These are phyloP conservation scores for Ceratocystis cacaofunesta DNA, from an alignment of 2,329 filamentous ascomycete species.

Conservation along the genomic window DNA sequence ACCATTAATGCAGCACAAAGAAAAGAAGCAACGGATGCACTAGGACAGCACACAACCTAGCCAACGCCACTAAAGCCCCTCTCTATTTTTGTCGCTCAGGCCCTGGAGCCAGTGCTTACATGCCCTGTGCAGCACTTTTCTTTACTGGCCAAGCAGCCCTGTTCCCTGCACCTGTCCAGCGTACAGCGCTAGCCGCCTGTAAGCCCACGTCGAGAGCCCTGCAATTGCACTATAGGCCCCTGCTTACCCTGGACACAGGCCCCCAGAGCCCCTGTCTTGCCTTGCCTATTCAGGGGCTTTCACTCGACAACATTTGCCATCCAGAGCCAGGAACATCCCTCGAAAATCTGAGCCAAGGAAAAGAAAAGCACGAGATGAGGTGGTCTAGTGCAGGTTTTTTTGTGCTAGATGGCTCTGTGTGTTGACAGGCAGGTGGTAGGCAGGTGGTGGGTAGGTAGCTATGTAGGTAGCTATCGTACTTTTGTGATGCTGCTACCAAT, in stretches of 20 bases:
- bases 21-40: not conserved
- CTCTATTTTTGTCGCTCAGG: too few relatives aligned
- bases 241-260: not conserved
- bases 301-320: not conserved
- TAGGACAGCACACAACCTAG: too few relatives aligned
- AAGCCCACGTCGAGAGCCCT: too few relatives aligned
- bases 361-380: slow-evolving; percentile 1
- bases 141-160: not conserved
- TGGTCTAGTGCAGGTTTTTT: not conserved
- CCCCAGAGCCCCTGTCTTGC: not conserved
- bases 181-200: not conserved
- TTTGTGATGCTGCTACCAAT: not conserved
- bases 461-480: not conserved
- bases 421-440: not conserved
- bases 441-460: not conserved
- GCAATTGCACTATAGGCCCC: not conserved
- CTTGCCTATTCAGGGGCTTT: not conserved
- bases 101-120: too few relatives aligned
- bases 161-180: not conserved
- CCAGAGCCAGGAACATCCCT: slow-evolving; percentile 1
- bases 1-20: not conserved
- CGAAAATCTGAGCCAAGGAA: not conserved
- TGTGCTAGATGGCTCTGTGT: not conserved
- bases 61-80: too few relatives aligned
- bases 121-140: too few relatives aligned